Evolutionary conservation across 2,329 filamentous ascomycete genomes (phyloP).

Genomic region (Beauveria sp.): DNA sequence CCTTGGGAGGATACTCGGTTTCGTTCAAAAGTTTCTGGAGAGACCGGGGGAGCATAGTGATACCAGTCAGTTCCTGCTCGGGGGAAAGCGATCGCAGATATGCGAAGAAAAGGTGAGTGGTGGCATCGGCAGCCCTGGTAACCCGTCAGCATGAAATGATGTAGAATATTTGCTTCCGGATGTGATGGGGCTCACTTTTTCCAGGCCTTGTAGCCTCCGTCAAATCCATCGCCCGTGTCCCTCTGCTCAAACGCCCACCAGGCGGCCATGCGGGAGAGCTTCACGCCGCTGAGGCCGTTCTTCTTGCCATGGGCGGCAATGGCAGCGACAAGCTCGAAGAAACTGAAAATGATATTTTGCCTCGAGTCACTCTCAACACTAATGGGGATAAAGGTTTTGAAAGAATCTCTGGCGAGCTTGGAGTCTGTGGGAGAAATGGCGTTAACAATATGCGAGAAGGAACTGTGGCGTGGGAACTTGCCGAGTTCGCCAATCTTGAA

Average conservation of each 20-base stretch:
- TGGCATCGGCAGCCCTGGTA: conserved; percentile 79
- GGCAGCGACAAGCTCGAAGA: conserved; percentile 87
- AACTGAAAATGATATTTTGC: conserved; percentile 86
- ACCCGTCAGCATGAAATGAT: conserved; percentile 13
- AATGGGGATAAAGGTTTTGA: conserved; percentile 91
- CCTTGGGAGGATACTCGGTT: conserved; percentile 86
- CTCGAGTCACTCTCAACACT: conserved; percentile 83
- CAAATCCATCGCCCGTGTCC: conserved; percentile 84
- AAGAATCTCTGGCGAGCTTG: conserved; percentile 82
- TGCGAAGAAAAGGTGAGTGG: conserved; percentile 95
- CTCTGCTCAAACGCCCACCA: conserved; percentile 98
- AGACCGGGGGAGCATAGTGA: conserved; percentile 81
- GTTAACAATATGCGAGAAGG: conserved; percentile 18
- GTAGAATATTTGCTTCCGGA: not conserved
- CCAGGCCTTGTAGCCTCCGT: conserved; percentile 89
- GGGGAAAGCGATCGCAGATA: conserved; percentile 87
- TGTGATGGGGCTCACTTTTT: conserved; percentile 48
- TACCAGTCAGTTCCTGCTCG: conserved; percentile 68
- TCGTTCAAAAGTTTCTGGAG: conserved; percentile 85
- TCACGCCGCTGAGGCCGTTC: conserved; percentile 88
- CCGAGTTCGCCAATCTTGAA: conserved; percentile 93
- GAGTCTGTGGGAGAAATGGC: conserved; percentile 55
- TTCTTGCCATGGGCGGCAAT: conserved; percentile 88
- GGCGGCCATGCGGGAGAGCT: conserved; percentile 87
- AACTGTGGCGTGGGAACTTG: conserved; percentile 31